A percentile compares a stretch with the other conserved stretches of the same genome.
phyloP scores from a whole-genome alignment of 2,329 filamentous ascomycete genomes.

The Paraphoma sp. region DNA sequence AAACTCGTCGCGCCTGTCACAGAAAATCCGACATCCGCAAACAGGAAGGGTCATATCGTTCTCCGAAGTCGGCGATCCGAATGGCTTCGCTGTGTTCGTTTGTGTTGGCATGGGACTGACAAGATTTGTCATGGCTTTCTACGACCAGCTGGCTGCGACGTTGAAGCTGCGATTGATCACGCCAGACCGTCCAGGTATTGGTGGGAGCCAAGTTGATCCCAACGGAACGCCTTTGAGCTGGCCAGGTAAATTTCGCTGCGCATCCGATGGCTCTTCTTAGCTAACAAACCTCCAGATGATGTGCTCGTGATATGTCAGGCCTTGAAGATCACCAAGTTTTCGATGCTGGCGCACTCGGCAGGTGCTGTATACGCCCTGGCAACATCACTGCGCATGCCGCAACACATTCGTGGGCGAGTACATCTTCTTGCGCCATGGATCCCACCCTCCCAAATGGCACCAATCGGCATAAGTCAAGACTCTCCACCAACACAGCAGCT shows the following conservation, averaged over 20 bases:
- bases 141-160: constrained; percentile 90
- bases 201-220: constrained; percentile 84
- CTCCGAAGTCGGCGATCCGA: constrained; percentile 92
- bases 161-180: constrained; percentile 90
- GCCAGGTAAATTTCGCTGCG: constrained; percentile 71
- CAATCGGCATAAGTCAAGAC: constrained; percentile 68
- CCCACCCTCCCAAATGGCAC: constrained; percentile 70
- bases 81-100: constrained; percentile 91
- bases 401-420: constrained; percentile 91
- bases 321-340: constrained; percentile 93
- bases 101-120: constrained; percentile 98
- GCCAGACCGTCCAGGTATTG: constrained; percentile 90
- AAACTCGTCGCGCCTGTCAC: constrained; percentile 80
- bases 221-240: constrained; percentile 90
- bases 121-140: constrained; percentile 94
- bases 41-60: constrained; percentile 91
- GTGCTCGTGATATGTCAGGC: constrained; percentile 92
- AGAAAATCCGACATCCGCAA: constrained; percentile 84
- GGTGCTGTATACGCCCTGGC: constrained; percentile 98
- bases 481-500: constrained; percentile 83
- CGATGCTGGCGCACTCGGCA: constrained; percentile 92
- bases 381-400: constrained; percentile 92
- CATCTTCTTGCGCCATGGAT: constrained; percentile 97
- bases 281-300: constrained; percentile 63
- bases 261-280: neutral